A percentile compares a stretch with the other conserved stretches of the same genome.
Evolutionary conservation across 352 stramenopile genomes (phyloP).

Genomic region (Plasmopara viticola): DNA sequence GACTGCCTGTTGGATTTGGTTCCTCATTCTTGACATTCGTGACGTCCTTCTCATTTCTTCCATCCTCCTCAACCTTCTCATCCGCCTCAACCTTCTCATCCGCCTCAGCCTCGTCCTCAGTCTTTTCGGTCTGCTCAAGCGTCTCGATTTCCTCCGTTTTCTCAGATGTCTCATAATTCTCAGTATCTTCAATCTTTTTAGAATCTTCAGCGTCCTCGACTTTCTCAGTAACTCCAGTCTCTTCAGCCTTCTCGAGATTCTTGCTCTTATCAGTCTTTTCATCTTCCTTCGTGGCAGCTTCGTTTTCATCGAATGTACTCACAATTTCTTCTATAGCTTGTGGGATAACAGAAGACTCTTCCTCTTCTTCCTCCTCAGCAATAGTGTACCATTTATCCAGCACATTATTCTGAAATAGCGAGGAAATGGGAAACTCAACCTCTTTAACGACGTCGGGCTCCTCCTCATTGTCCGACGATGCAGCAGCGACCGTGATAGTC

Average conservation of each 20-base stretch:
- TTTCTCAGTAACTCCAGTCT: slow-evolving; percentile 5
- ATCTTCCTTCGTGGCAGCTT: slow-evolving; percentile 10
- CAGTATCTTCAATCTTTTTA: slow-evolving; percentile 11
- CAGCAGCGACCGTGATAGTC: slow-evolving; percentile 50
- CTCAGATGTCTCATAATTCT: slow-evolving; percentile 15
- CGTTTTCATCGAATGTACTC: slow-evolving; percentile 15
- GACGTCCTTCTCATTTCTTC: slow-evolving; percentile 17
- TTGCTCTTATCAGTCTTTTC: slow-evolving; percentile 13
- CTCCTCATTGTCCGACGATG: slow-evolving; percentile 36
- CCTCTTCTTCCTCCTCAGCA: slow-evolving; percentile 38
- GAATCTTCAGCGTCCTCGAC: slow-evolving; percentile 4
- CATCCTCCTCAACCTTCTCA: slow-evolving; percentile 12
- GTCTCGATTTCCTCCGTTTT: slow-evolving; percentile 11
- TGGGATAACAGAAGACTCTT: slow-evolving; percentile 29
- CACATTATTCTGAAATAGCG: slow-evolving; percentile 51
- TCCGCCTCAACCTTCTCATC: no score
- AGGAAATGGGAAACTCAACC: slow-evolving; percentile 70
- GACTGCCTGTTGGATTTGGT: slow-evolving; percentile 27
- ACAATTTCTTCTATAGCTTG: slow-evolving; percentile 24
- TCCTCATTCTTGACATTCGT: slow-evolving; percentile 21
- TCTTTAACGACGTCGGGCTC: slow-evolving; percentile 63
- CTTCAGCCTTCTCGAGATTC: slow-evolving; percentile 5
- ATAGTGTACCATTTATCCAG: slow-evolving; percentile 73
- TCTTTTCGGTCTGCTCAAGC: slow-evolving; percentile 3
- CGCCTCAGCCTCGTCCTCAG: no score